phyloP scores from a whole-genome alignment of 805 yeast species.

The Lachancea meyersii region DNA sequence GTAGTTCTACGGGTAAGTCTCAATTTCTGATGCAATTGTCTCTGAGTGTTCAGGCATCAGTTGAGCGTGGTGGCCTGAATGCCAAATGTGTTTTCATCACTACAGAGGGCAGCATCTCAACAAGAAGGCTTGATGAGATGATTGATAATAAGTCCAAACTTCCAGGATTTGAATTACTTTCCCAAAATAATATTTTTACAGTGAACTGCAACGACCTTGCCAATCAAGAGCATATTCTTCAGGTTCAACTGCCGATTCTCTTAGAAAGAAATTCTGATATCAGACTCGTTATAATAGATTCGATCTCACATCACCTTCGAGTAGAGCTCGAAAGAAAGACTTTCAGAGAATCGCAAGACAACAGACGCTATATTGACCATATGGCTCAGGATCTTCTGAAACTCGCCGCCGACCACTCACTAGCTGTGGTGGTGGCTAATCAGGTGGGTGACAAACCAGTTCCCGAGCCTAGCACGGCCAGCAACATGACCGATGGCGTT shows the following conservation, averaged over 20 bases:
- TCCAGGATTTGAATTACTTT: slow-evolving; percentile 26
- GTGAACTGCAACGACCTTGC: slow-evolving; percentile 63
- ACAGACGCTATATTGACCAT: slow-evolving; percentile 38
- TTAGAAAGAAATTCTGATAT: slow-evolving; percentile 36
- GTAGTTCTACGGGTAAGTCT: slow-evolving; percentile 81
- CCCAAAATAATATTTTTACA: slow-evolving; percentile 40
- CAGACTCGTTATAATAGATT: slow-evolving; percentile 65
- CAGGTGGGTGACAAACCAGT: slow-evolving; percentile 63
- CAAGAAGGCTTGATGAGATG: slow-evolving; percentile 53
- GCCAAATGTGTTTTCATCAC: slow-evolving; percentile 61
- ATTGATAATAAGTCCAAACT: slow-evolving; percentile 28
- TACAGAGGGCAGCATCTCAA: slow-evolving; percentile 70
- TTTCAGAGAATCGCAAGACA: slow-evolving; percentile 34
- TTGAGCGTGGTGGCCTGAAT: slow-evolving; percentile 42
- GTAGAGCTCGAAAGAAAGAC: slow-evolving; percentile 46
- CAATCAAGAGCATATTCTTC: slow-evolving; percentile 64
- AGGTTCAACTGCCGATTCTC: slow-evolving; percentile 61
- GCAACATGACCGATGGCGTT: slow-evolving; percentile 13
- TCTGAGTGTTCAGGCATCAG: slow-evolving; percentile 49
- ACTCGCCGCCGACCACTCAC: slow-evolving; percentile 41
- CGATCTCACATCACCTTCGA: slow-evolving; percentile 75
- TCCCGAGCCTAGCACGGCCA: slow-evolving; percentile 9
- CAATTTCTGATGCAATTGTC: slow-evolving; percentile 67
- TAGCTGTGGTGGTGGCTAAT: slow-evolving; percentile 68
- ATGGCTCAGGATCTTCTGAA: slow-evolving; percentile 44